Evolutionary conservation across 176 grass and related monocot species (phyloP), one percentile per base, ranked within the genome.

Genomic region (Ensete glaucum): DNA sequence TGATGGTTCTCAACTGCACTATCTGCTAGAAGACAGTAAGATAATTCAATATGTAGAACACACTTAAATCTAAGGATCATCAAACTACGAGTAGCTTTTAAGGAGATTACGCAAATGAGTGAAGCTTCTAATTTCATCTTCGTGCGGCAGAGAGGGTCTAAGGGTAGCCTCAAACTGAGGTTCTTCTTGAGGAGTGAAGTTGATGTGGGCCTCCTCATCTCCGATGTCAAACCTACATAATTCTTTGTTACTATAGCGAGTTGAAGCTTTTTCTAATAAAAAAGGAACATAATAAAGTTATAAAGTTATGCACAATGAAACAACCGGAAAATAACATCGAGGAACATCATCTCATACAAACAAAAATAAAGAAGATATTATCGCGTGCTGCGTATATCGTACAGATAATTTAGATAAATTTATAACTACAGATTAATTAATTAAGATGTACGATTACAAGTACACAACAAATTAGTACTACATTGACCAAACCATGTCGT

Each of bases 211-310:
- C 13, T 90, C 93, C 52, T 97, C 94, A 77, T 91, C 90, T 83
- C 85, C 86, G 71, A 93, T 87, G 81, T 98, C 90, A 89, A 98
- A 98, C 78, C 90, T 97, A 17, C 3, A 25, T 73, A 24, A 62
- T 7, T 17, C 13, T 43, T 43, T 43, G 34, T 43, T 43, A 43
- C 34, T 43, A 43, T 43, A 43, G 34, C 34, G 34, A 43, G 34
- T 43, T 43, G 34, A 43, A 43, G 4, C 3, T 43, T 43, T 43
- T 43, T 43, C 34, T 43, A 6, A 43, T 43, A 25, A 11, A 65
- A 65, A 14, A 24, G 4, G 23, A 65, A 65, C 25, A 24, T 23
- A 65, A 24, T 65, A 26, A 14, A 24, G 23, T 26, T 26, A 65
- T 65, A 24, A 65, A 25, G 2, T 26, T 1, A 43, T 43, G 34